Base-by-base conservation (phyloP, 306 rosid genomes). In the Cicer bijugum region DNA sequence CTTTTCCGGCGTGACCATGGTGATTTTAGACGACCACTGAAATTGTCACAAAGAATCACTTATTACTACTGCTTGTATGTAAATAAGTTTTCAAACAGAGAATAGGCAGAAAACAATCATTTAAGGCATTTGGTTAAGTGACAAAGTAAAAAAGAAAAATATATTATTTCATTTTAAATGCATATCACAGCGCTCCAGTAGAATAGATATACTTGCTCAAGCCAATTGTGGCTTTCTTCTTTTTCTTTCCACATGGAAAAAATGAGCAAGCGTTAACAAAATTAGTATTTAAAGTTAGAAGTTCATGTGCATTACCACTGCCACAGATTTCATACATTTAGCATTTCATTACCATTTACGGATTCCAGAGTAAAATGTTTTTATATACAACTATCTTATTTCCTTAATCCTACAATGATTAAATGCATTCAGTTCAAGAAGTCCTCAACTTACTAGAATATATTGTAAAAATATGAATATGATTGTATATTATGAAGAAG, bases 1-100 rank as follows among this genome's bases (percentile, higher is more conserved):
- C 97, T 95, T 86, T 88, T 95, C 85, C 91, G 83, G 46, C 97
- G 96, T 15, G 99, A 95, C 99, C 99, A 95, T 5, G 99, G 97
- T 68, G 99, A 95, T 86, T 95, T 95, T 80, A 88, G 99, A 57
- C 93, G 93, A 20, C 85, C 90, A 78, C 99, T 95, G 93, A 71
- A 81, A 89, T 62, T 38, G 59, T 48, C 70, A 67, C 28, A 75
- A 53, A 45, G 51, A 62, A 68, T 48, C 16, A 50, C 48, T 68
- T 47, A 28, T 55, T 20, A 73, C 7, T 33, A 67, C 19, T 6
- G 35, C 20, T 42, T 7, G 12, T 5, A 14, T 60, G 66, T 48
- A 16, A 53, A 52, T 6, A 47, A 51, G 52, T 14, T 59, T 52
- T 28, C 12, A 59, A 61, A 33, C 4, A 28, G 37, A 78, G 14